Base-by-base conservation (phyloP, 2,329 filamentous ascomycete species). In the Aspergillus versicolor region DNA sequence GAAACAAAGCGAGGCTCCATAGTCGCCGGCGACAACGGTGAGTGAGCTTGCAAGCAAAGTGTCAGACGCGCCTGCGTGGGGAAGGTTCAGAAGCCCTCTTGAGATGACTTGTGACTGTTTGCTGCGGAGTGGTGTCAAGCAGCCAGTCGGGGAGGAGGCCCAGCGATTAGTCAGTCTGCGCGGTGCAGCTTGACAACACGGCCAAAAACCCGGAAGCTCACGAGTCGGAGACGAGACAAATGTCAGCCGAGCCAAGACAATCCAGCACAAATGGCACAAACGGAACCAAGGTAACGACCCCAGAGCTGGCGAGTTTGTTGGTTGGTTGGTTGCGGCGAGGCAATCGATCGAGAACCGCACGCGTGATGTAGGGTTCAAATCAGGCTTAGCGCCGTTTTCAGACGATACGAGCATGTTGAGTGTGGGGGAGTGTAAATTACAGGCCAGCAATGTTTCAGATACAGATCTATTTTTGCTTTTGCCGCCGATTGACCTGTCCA, bases 1-100 rank as follows among this genome's bases (percentile, higher is more conserved):
- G 56, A 63, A 58, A 57, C 60, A 46, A 55, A 53, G 57, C 53
- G 63, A 53, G 54, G 57, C 56, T 60, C 58, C 64, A 64, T 63
- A 46, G 47, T 55, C 48, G 49, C 38, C 52, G n/a, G 47, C 24
- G 32, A 42, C 37, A 54, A 46, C 43, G 42, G n/a, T 40, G 40
- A 37, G 27, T 50, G 38, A 49, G 22, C 17, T 41, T 30, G 44
- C 37, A 38, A 50, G 44, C 54, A 59, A 56, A 24, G 38, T 48
- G 51, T 53, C 46, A 48, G 48, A 37, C 43, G 52, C 40, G 17
- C 42, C 44, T 34, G 48, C 46, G 56, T 59, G 58, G 59, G 56
- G 53, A 52, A 54, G 47, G 60, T 32, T 46, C 34, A 27, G 32
- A 50, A 40, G 15, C 24, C 5, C 22, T 34, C 34, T n/a, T 30